Base-by-base conservation (phyloP, 1,284 basidiomycete species). In the Microbotryum silenes-acaulis region DNA sequence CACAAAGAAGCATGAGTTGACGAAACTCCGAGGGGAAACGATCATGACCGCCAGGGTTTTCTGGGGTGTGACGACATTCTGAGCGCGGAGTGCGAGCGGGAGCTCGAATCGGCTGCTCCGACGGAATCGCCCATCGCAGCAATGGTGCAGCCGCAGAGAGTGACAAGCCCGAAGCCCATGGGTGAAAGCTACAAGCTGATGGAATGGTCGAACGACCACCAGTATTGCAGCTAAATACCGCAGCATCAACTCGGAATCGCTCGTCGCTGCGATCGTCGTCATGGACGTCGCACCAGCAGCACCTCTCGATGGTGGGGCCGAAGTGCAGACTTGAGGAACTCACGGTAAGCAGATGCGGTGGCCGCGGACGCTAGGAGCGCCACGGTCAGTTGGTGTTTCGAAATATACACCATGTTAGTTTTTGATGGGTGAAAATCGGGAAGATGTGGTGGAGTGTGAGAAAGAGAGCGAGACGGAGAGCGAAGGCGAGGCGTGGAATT, bases 1-100 rank as follows among this genome's bases (percentile, higher is more conserved):
- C 29, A 54, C 12, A 54, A 20, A 20, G 44, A 50, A 14, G n/a
- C 20, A 25, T 20, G n/a, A 33, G 58, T n/a, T 18, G 6, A 44
- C 10, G 9, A 16, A n/a, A 46, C 33, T 33, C 29, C 18, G 23
- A 9, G 4, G 16, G 53, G 7, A n/a, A 21, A 0, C 20, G 6
- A 54, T 51, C 57, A 31, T 53, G 27, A 50, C 54, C 50, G 21
- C 37, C 49, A 56, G 27, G 54, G 54, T 27, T 51, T 47, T 46
- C 23, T 12, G 18, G 51, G 52, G 44, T 53, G 37, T 3, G 50
- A 47, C 51, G 59, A 45, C 54, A 53, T 60, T 54, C 46, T 62
- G 25, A 6, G n/a, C 8, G 27, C 10, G 46, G 1, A 27, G n/a
- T 25, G 29, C 44, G 45, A 8, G 42, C 16, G 46, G 16, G 42